Base-by-base conservation (phyloP, 1,284 basidiomycete species). In the Vanrija pseudolonga region DNA sequence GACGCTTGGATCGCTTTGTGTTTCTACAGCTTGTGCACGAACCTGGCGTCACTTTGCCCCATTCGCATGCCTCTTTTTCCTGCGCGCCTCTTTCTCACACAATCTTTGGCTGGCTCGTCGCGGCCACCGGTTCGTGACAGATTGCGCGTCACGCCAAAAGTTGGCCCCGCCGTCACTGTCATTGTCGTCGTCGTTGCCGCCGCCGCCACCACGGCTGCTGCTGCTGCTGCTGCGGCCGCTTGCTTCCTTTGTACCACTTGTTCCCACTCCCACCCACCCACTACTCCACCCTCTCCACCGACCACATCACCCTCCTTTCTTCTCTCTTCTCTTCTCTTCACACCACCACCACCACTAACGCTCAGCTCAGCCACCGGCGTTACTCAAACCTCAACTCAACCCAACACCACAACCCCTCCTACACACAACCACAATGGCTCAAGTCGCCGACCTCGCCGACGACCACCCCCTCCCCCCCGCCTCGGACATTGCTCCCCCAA, bases 281-380 rank as follows among this genome's bases (percentile, higher is more conserved):
- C 20, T n/a, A n/a, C n/a, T n/a, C n/a, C n/a, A n/a, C n/a, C n/a
- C n/a, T 46, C 45, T 46, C 36, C 24, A 47, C 32, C 45, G 45
- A 32, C 19, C 32, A 12, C 32, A 18, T 20, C 32, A 28, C 22
- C 32, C 36, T 37, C 46, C n/a, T 17, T 47, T 20, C 46, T 22
- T n/a, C n/a, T n/a, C n/a, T n/a, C n/a, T 38, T 24, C 12, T 19
- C 36, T 47, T 38, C 37, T 22, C 46, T 37, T 17, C 36, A 15
- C 46, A 17, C 36, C 5, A n/a, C n/a, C n/a, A n/a, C n/a, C n/a
- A n/a, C n/a, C n/a, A n/a, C n/a, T n/a, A n/a, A n/a, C n/a, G n/a
- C n/a, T n/a, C n/a, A n/a, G n/a, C 26, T 26, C 26, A 3, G 11
- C 6, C 26, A 24, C 26, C 1, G 26, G 26, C 26, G 26, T 26